Conservation (phyloP, 2,329 filamentous ascomycete genomes). For the Neospermospora avenae region DNA sequence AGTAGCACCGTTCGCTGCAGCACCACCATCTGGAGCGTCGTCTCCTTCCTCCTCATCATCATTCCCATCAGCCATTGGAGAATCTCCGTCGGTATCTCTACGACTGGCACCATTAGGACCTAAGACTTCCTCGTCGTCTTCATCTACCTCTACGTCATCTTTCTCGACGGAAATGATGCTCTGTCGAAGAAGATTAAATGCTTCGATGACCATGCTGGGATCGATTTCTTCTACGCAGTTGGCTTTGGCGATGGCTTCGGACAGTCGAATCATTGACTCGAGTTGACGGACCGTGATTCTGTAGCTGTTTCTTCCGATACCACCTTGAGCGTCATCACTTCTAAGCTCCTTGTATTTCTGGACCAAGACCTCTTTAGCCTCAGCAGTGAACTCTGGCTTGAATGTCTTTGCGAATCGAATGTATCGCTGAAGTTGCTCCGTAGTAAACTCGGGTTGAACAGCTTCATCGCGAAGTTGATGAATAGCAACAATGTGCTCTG, state of each 20-base stretch:
- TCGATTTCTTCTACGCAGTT: slow-evolving; percentile 93
- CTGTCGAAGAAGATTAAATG: slow-evolving; percentile 85
- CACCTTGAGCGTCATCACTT: slow-evolving; percentile 89
- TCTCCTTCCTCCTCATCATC: slow-evolving; percentile 47
- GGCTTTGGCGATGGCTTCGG: slow-evolving; percentile 96
- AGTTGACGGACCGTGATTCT: slow-evolving; percentile 95
- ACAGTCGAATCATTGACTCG: slow-evolving; percentile 91
- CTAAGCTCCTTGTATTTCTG: slow-evolving; percentile 94
- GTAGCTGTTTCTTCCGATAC: slow-evolving; percentile 91
- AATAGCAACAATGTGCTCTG: slow-evolving; percentile 90
- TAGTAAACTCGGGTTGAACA: slow-evolving; percentile 89
- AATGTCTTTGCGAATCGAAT: slow-evolving; percentile 96
- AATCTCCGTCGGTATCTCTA: slow-evolving; percentile 47
- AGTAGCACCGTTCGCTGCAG: slow-evolving; percentile 26
- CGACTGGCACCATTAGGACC: slow-evolving; percentile 38
- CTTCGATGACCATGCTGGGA: slow-evolving; percentile 82
- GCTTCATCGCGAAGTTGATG: slow-evolving; percentile 92
- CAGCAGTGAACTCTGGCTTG: slow-evolving; percentile 84
- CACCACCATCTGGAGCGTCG: slow-evolving; percentile 32
- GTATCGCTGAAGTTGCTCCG: slow-evolving; percentile 93
- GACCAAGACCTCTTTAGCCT: slow-evolving; percentile 81
- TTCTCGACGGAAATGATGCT: slow-evolving; percentile 98
- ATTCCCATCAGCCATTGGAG: slow-evolving; percentile 47
- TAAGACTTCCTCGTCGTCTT: slow-evolving; percentile 60
- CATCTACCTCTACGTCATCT: slow-evolving; percentile 93